phyloP scores from a whole-genome alignment of 2,329 filamentous ascomycete species.

The Atkinsonella texensis region DNA sequence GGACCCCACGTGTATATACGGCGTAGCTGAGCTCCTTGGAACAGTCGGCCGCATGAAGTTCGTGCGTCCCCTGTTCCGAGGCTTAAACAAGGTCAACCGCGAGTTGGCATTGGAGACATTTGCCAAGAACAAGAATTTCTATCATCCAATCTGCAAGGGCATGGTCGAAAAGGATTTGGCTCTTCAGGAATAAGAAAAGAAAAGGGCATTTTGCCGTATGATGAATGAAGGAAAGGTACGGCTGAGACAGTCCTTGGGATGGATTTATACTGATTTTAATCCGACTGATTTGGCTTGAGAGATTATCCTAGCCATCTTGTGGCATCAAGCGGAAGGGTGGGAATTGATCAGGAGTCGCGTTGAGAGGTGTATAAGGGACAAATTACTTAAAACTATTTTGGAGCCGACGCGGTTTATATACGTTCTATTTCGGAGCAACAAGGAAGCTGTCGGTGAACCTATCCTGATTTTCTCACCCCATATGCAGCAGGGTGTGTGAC shows the following conservation, averaged over 20 bases:
- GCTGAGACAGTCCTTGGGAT: too few species aligned
- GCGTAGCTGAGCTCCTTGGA: conserved; percentile 63
- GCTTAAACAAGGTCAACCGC: conserved; percentile 62
- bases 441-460: not conserved
- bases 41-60: conserved; percentile 94
- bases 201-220: not conserved
- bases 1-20: conserved; percentile 55
- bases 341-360: conserved; percentile 39
- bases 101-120: conserved; percentile 71
- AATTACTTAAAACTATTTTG: conserved; percentile 50
- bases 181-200: conserved; percentile 12
- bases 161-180: conserved; percentile 80
- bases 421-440: not conserved
- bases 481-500: not conserved
- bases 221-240: not conserved
- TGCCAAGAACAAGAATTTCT: conserved; percentile 79
- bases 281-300: not conserved
- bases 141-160: conserved; percentile 81
- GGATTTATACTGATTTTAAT: not conserved
- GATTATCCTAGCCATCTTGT: conserved; percentile 36
- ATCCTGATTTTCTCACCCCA: not conserved
- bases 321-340: conserved; percentile 47
- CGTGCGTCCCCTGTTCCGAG: conserved; percentile 72
- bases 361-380: conserved; percentile 36
- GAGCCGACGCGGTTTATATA: conserved; percentile 14